phyloP scores from a whole-genome alignment of 2,329 filamentous ascomycete species.

The Stagonosporopsis rhizophila region DNA sequence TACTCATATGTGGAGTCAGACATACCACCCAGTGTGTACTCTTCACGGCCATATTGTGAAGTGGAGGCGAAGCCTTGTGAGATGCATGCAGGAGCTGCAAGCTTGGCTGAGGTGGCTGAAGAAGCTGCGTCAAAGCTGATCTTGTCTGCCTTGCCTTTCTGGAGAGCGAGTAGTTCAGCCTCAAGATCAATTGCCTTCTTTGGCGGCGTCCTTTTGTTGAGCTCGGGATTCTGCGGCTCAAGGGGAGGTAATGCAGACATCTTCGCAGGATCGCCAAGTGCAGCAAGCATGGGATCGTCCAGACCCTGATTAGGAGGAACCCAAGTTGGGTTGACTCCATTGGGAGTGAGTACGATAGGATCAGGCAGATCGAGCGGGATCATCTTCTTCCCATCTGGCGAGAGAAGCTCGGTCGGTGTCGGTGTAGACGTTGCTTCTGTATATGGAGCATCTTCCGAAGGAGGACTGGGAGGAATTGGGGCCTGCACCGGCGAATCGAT shows the following conservation, averaged over 20 bases:
- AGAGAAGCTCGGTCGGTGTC: slow-evolving; percentile 29
- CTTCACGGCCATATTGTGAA: slow-evolving; percentile 55
- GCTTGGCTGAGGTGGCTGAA: slow-evolving; percentile 13
- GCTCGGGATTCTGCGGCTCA: slow-evolving; percentile 34
- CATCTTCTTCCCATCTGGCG: slow-evolving; percentile 44
- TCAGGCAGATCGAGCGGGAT: slow-evolving; percentile 40
- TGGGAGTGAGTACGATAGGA: slow-evolving; percentile 35
- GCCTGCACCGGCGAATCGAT: slow-evolving; percentile 34
- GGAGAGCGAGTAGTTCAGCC: slow-evolving; percentile 14
- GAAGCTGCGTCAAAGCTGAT: slow-evolving; percentile 7
- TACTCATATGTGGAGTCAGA: slow-evolving; percentile 54
- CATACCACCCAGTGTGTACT: slow-evolving; percentile 50
- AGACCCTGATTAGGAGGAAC: slow-evolving; percentile 16
- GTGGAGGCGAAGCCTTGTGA: slow-evolving; percentile 64
- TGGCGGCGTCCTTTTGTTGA: slow-evolving; percentile 25
- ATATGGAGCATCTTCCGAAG: slow-evolving; percentile 1
- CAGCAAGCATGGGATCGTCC: slow-evolving; percentile 17
- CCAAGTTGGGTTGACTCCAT: slow-evolving; percentile 25
- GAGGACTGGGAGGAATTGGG: slow-evolving; percentile 21
- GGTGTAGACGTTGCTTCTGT: slow-evolving; percentile 6
- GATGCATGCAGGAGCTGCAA: slow-evolving; percentile 39
- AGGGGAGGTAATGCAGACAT: slow-evolving; percentile 22
- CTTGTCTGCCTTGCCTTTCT: slow-evolving; percentile 2
- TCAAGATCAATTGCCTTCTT: slow-evolving; percentile 12
- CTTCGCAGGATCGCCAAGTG: slow-evolving; percentile 19